Evolutionary conservation across 2,329 filamentous ascomycete species (phyloP), one percentile per base, ranked within the genome.

Genomic region (Fusarium sp.): DNA sequence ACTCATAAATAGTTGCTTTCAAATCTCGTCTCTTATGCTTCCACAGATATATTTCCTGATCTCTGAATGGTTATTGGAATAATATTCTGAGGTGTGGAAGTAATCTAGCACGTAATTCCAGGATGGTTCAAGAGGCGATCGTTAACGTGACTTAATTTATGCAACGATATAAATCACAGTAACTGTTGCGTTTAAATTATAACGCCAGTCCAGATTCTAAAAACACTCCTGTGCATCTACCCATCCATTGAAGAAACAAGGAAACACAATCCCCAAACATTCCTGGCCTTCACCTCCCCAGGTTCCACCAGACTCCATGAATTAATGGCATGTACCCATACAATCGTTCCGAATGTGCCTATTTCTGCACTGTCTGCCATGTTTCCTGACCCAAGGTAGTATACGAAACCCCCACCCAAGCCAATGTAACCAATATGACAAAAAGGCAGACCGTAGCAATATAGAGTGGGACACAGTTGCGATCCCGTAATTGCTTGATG

Each of bases 401-500:
- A 34, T 18, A 57, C 11, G 12, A 30, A 54, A 57, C 31, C 46
- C 51, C 72, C 34, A 64, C 6, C 13, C 28, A 55, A 28, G 56
- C 10, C 11, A 55, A 30, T 8, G 34, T 31, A 18, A 68, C 12
- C 11, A 55, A 30, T 8, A 33, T 31, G 16, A 68, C 12, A 1
- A 62, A 8, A 60, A 75, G 57, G 47, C 72, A 55, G 33, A 34
- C 30, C 18, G 69, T 26, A 7, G 70, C 60, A 28, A 51, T 18
- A 23, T 55, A 53, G 5, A 37, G 55, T 53, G 73, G 72, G 6
- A 42, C 41, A 6, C 52, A 53, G n/a, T 58, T 65, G 8, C 40
- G 49, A 36, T 65, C 55, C 18, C 63, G 62, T 15, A 75, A 51
- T 13, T 44, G 57, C 34, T 53, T 47, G 31, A 75, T 66, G 41